A percentile compares a stretch with the other conserved stretches of the same genome.
Evolutionary conservation across 1,284 basidiomycete species (phyloP).

Genomic region (Pascua sp.): DNA sequence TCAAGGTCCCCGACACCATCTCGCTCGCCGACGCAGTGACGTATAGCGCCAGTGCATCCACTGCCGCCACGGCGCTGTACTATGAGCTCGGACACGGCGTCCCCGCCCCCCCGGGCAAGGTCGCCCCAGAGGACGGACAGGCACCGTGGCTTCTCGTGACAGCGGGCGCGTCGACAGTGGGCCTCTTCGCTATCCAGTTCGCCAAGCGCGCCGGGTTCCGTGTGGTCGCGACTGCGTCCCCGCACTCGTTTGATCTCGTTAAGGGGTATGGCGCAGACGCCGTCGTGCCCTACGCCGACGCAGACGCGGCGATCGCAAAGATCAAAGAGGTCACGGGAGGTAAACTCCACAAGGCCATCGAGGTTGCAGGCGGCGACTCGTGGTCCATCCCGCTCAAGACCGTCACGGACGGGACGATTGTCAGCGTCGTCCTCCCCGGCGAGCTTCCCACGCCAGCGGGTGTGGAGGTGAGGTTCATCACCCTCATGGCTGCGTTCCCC

Average conservation of each 20-base stretch:
- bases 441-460: no score
- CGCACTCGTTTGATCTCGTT: slow-evolving; percentile 49
- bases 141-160: slow-evolving; percentile 47
- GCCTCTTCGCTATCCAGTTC: slow-evolving; percentile 53
- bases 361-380: slow-evolving; percentile 9
- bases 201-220: slow-evolving; percentile 51
- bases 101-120: slow-evolving; percentile 12
- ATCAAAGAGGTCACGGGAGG: slow-evolving; percentile 36
- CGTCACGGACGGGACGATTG: background rate
- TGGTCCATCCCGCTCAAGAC: background rate
- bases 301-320: slow-evolving; percentile 19
- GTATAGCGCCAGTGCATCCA: no score
- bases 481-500: no score
- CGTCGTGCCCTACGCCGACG: slow-evolving; percentile 32
- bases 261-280: slow-evolving; percentile 53
- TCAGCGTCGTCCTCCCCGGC: background rate
- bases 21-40: slow-evolving; percentile 8
- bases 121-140: slow-evolving; percentile 12
- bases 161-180: slow-evolving; percentile 52
- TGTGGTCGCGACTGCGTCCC: slow-evolving; percentile 51
- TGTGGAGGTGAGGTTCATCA: no score
- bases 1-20: slow-evolving; percentile 14
- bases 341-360: slow-evolving; percentile 29
- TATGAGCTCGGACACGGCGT: slow-evolving; percentile 13
- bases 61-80: slow-evolving; percentile 17